Evolutionary conservation across 768 basidiomycete species (phyloP), one percentile per base, ranked within the genome.

Genomic region (Amanita molliuscula): DNA sequence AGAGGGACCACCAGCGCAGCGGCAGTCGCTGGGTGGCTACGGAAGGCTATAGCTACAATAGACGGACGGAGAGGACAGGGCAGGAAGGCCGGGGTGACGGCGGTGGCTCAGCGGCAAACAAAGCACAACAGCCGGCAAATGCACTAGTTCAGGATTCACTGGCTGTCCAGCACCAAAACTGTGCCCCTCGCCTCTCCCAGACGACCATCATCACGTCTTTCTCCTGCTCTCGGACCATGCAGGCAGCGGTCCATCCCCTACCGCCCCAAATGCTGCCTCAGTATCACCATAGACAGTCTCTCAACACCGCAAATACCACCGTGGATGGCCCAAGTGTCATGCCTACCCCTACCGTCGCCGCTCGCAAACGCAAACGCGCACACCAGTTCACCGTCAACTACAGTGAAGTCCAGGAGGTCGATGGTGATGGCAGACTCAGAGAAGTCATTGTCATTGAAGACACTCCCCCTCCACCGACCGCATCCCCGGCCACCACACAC

Each of bases 401-500:
- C 72, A 88, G 84, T 62, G 88, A 91, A 64, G 86, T 89, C 35
- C 82, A 90, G 59, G 89, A 92, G 68, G 76, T 90, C 63, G 89
- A 92, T 67, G 75, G 72, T 57, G 72, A 83, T 44, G 89, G 89
- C 53, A 72, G 75, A 56, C 72, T 89, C 34, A 72, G 89, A 47
- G 89, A 92, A 65, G 85, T 92, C 63, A 92, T 93, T 66, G 84
- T 93, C 58, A 90, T 93, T 65, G 90, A 93, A 59, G 90, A 93
- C 70, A 91, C 90, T 38, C 89, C 89, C 25, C 83, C 84, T 33
- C 88, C 88, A 37, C 78, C 82, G 48, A 88, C 88, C 45, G 77
- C 82, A 61, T 87, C 85, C 46, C 84, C 87, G 50, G 79, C 85
- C 53, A 75, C 81, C 29, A 81, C 83, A 26, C 77, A 82, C 64